A percentile compares a stretch with the other conserved stretches of the same genome.
Evolutionary conservation across 345 rosid species (phyloP).

Genomic region (Limnanthes douglasii): DNA sequence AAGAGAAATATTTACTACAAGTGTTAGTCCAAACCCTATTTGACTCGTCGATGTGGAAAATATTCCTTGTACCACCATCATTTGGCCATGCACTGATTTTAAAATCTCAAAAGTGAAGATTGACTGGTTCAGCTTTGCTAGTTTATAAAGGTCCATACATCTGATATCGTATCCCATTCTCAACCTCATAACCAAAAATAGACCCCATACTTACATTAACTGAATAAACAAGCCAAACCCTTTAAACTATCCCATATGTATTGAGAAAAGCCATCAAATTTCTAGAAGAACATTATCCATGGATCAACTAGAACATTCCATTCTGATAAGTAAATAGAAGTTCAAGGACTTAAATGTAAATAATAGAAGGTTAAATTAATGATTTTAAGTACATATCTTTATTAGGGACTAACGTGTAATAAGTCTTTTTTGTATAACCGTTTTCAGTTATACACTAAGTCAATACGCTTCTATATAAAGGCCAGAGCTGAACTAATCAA

Average conservation of each 20-base stretch:
- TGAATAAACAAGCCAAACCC: slow-evolving; percentile 80
- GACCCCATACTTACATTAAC: slow-evolving; percentile 39
- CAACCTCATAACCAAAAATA: slow-evolving; percentile 20
- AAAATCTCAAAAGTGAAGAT: slow-evolving; percentile 87
- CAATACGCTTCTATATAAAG: too few relatives aligned
- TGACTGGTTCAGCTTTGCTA: slow-evolving; percentile 78
- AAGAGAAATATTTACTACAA: slow-evolving; percentile 69
- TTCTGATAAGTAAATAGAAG: too few relatives aligned
- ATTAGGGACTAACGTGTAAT: too few relatives aligned
- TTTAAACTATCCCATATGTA: slow-evolving; percentile 84
- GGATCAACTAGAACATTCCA: slow-evolving; percentile 96
- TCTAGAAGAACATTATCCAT: slow-evolving; percentile 89
- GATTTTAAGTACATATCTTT: too few relatives aligned
- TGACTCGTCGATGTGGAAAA: slow-evolving; percentile 75
- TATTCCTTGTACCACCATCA: slow-evolving; percentile 84
- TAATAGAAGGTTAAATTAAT: too few relatives aligned
- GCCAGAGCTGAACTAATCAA: too few relatives aligned
- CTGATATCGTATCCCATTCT: slow-evolving; percentile 37
- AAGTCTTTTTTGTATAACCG: too few relatives aligned
- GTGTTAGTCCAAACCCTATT: slow-evolving; percentile 64
- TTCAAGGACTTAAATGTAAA: too few relatives aligned
- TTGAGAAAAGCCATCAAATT: slow-evolving; percentile 95
- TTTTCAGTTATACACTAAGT: too few relatives aligned
- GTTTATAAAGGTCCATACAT: slow-evolving; percentile 69
- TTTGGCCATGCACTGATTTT: slow-evolving; percentile 99